Evolutionary conservation across 2,329 filamentous ascomycete genomes (phyloP), one percentile per base, ranked within the genome.

Genomic region (Ophiocordyceps camponoti-rufipedis): DNA sequence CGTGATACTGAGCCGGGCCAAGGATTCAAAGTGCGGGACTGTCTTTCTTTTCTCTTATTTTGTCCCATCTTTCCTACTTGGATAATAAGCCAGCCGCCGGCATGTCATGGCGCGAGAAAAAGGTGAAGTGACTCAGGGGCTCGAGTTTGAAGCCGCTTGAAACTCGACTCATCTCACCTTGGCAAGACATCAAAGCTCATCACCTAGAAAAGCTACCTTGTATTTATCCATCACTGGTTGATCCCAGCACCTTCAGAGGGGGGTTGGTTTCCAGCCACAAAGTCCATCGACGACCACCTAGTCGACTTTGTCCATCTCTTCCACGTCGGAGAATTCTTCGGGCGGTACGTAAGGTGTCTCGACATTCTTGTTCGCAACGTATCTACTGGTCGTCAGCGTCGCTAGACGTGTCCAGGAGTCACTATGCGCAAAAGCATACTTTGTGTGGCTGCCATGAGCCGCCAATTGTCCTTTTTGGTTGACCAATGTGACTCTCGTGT

Each of bases 381-480:
- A 71, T 54, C 69, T 71, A 23, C 1, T 12, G 5, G 7, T 2
- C 3, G 28, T 55, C n/a, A 55, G 48, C 13, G 41, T 42, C 35
- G 42, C 35, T 38, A 2, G 12, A 14, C 14, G 14, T 11, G 4
- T 35, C 16, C 9, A 2, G 5, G 5, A 14, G 10, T 6, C 13
- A n/a, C 2, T 6, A 14, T 12, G 12, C 12, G 6, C 14, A 2
- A 5, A 14, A 32, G 50, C 68, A 56, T 53, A 79, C 77, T 81
- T 81, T 13, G 77, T 81, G 54, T 81, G 77, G 50, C 75, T 80
- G 41, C 77, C 77, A 42, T 77, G 62, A 0, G 77, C 77, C 11
- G 74, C 71, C 4, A 80, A 55, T 41, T 80, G 68, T 6, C 75
- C 75, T 48, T 75, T 70, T 44, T 59, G 60, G 49, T 80, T 79